Conservation (phyloP, 768 basidiomycete genomes). For the Suillus clintonianus region DNA sequence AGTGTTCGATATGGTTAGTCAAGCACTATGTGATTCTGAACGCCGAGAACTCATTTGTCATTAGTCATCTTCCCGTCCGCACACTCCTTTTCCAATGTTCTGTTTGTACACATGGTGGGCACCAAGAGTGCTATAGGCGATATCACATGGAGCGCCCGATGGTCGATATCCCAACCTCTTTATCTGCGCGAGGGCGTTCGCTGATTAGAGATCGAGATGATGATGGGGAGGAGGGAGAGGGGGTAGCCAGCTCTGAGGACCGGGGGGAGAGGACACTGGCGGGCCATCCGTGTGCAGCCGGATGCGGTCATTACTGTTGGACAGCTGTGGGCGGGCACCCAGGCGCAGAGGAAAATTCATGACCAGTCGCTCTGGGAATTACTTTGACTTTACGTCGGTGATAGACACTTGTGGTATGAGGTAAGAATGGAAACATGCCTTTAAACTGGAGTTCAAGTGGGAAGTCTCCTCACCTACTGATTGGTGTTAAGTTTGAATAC, state of each 20-base stretch:
- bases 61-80: slow-evolving; percentile 76
- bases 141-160: slow-evolving; percentile 66
- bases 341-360: background rate
- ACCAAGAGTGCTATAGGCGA: slow-evolving; percentile 72
- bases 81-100: slow-evolving; percentile 73
- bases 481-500: no score
- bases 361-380: background rate
- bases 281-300: slow-evolving; percentile 74
- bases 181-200: slow-evolving; percentile 21
- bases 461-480: no score
- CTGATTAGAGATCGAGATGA: slow-evolving; percentile 19
- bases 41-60: slow-evolving; percentile 7
- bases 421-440: no score
- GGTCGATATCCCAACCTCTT: slow-evolving; percentile 39
- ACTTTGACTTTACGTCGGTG: background rate
- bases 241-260: slow-evolving; percentile 2
- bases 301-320: slow-evolving; percentile 86
- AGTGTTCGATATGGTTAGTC: slow-evolving; percentile 75
- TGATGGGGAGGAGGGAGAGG: slow-evolving; percentile 14
- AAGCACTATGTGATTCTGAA: background rate
- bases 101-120: slow-evolving; percentile 79
- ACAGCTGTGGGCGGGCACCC: slow-evolving; percentile 34
- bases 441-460: no score
- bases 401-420: no score
- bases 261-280: slow-evolving; percentile 15